A percentile compares a stretch with the other conserved stretches of the same genome.
These are phyloP conservation scores for Mucor saturninus DNA, from an alignment of 371 early-diverging fungal genomes.

Conservation along the genomic window DNA sequence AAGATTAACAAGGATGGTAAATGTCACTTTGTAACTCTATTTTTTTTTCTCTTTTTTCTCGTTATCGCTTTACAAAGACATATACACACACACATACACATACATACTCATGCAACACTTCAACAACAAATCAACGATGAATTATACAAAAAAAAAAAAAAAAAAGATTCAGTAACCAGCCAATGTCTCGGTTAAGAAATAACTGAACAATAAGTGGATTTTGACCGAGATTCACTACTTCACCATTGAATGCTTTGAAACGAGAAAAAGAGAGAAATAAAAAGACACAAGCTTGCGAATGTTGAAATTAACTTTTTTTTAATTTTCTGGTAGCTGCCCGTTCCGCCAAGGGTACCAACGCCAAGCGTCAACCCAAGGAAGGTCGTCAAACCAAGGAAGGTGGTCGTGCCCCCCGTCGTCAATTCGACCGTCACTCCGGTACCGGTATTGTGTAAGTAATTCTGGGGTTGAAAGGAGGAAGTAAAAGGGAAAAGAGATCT, in stretches of 20 bases:
- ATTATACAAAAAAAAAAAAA: not conserved
- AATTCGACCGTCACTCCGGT: slow-evolving; percentile 84
- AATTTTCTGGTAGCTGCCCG: slow-evolving; percentile 10
- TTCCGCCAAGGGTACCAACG: slow-evolving; percentile 24
- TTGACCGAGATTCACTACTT: not conserved
- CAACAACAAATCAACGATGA: not conserved
- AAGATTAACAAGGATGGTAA: slow-evolving; percentile 40
- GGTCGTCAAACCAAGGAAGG: slow-evolving; percentile 58
- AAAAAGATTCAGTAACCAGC: not conserved
- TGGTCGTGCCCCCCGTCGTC: slow-evolving; percentile 59
- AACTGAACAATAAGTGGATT: not conserved
- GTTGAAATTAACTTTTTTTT: not conserved
- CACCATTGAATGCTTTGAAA: not conserved
- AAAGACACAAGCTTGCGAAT: not conserved
- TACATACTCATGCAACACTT: not conserved
- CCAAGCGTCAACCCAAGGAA: slow-evolving; percentile 8
- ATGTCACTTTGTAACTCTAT: not conserved
- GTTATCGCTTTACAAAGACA: not conserved
- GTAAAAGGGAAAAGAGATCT: not conserved
- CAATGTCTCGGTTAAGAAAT: not conserved
- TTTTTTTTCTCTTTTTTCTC: not conserved
- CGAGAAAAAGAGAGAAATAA: too few species aligned
- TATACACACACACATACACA: not conserved
- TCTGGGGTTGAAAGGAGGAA: not conserved
- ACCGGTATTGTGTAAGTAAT: slow-evolving; percentile 67